These are phyloP conservation scores for Halophytophthora polymorphica DNA, from an alignment of 352 stramenopile species.

Conservation along the genomic window DNA sequence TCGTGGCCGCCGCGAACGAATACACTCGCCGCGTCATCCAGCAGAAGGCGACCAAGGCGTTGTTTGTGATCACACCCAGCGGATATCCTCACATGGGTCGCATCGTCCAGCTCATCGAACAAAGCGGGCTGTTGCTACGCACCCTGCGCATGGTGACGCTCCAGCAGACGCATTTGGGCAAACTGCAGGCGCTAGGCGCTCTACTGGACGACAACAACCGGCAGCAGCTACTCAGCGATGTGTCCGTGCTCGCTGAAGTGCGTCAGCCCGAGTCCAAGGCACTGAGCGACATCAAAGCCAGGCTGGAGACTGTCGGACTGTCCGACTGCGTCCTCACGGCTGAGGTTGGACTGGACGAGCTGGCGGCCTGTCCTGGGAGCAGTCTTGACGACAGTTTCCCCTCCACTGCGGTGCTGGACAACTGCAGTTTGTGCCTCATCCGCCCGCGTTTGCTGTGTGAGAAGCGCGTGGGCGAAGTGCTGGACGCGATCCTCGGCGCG, in stretches of 20 bases:
- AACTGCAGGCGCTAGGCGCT: conserved; percentile 11
- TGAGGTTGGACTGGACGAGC: conserved; percentile 20
- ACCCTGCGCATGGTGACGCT: conserved; percentile 53
- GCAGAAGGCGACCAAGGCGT: conserved; percentile 29
- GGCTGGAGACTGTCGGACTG: conserved; percentile 6
- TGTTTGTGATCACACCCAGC: conserved; percentile 49
- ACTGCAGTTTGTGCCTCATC: conserved; percentile 63
- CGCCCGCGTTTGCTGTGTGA: conserved; percentile 59
- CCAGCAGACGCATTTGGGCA: conserved; percentile 29
- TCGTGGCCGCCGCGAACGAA: conserved; percentile 67
- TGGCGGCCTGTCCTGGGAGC: conserved; percentile 8
- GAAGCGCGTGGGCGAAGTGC: conserved; percentile 62
- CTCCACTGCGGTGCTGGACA: conserved; percentile 58
- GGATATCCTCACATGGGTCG: conserved; percentile 51
- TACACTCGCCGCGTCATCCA: conserved; percentile 43
- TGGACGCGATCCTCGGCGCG: conserved; percentile 71
- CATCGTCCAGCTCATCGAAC: conserved; percentile 43
- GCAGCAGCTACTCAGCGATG: conserved; percentile 32
- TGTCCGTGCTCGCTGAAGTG: conserved; percentile 52
- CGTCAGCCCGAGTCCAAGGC: conserved; percentile 21
- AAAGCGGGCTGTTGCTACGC: conserved; percentile 30
- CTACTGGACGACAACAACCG: conserved; percentile 15
- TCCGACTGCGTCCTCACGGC: conserved; percentile 21
- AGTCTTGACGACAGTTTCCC: conserved; percentile 13
- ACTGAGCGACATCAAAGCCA: conserved; percentile 7